Evolutionary conservation across 805 yeast species (phyloP), one percentile per base, ranked within the genome.

Genomic region (Starmerella floricola): DNA sequence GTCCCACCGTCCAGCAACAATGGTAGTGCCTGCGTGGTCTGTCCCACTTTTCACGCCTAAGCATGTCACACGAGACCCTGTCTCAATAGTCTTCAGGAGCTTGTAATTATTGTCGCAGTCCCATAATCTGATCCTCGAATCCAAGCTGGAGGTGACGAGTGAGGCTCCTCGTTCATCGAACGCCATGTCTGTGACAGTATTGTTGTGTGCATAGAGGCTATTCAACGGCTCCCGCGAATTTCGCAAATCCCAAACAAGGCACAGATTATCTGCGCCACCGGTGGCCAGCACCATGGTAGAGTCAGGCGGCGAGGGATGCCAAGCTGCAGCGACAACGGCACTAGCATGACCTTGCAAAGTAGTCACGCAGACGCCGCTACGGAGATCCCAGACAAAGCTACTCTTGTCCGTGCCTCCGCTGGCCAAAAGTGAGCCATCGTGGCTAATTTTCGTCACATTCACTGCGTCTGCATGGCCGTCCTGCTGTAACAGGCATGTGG

Each of bases 211-310:
- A 4, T 85, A 77, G 3, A 88, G 72, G 0, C 78, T 63, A 26
- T 59, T 63, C 6, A 55, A 39, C 3, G 57, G 58, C 16, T 68
- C 58, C 6, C 65, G 12, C 3, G 36, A 67, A 42, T 65, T 66
- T 34, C 98, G 67, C 29, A 88, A 40, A 62, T 88, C 98, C 96
- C 96, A 88, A 2, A 87, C 67, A 53, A 80, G 79, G 8, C 85
- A 69, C 2, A 75, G 62, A 24, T 85, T 76, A 61, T 88, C 97
- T 0, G 80, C 88, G 44, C 93, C 76, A 2, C 87, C 96, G 0
- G 88, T 78, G 2, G 86, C 86, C 3, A 85, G 53, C 26, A 28
- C 26, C 18, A 21, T 27, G 38, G 78, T 78, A 10, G 26, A 11
- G 59, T 82, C 78, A 1, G 72, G 68, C 8, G 28, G 27, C 5